Evolutionary conservation across 441 rosid species (phyloP).

Genomic region (Gossypium trilobum): DNA sequence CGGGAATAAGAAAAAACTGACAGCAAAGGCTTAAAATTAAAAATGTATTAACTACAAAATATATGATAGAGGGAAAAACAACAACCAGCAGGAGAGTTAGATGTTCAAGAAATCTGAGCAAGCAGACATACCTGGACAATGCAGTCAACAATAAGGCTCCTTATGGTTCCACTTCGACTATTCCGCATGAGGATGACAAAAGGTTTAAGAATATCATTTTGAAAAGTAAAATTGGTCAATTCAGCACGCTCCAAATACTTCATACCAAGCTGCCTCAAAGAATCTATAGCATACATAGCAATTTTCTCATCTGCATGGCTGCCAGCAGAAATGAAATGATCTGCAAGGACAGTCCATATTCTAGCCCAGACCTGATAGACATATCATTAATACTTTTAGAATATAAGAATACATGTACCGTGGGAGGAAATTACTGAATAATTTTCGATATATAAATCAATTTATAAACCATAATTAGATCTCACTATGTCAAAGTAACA

Average conservation of each 20-base stretch:
- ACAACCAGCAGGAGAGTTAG: neutral
- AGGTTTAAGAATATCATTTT: conserved; percentile 97
- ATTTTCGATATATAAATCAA: neutral
- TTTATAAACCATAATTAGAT: conserved; percentile 2
- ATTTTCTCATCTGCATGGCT: conserved; percentile 96
- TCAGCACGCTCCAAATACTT: conserved; percentile 97
- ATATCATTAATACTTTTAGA: conserved; percentile 20
- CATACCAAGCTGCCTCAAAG: conserved; percentile 95
- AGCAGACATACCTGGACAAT: conserved; percentile 71
- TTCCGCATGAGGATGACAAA: conserved; percentile 94
- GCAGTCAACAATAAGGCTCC: conserved; percentile 96
- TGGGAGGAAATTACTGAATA: conserved; percentile 7
- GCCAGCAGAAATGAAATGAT: conserved; percentile 97
- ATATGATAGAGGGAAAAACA: neutral
- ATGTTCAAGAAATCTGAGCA: conserved; percentile 18
- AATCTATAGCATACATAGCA: conserved; percentile 99
- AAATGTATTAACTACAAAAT: neutral
- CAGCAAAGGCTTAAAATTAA: neutral
- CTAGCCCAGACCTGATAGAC: conserved; percentile 92
- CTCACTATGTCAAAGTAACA: neutral
- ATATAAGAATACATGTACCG: neutral
- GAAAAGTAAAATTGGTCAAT: conserved; percentile 90
- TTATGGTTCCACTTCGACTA: conserved; percentile 74
- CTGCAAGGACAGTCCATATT: conserved; percentile 95
- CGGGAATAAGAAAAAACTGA: neutral